Conservation (phyloP, 2,329 filamentous ascomycete genomes). For the Colletotrichum noveboracense region DNA sequence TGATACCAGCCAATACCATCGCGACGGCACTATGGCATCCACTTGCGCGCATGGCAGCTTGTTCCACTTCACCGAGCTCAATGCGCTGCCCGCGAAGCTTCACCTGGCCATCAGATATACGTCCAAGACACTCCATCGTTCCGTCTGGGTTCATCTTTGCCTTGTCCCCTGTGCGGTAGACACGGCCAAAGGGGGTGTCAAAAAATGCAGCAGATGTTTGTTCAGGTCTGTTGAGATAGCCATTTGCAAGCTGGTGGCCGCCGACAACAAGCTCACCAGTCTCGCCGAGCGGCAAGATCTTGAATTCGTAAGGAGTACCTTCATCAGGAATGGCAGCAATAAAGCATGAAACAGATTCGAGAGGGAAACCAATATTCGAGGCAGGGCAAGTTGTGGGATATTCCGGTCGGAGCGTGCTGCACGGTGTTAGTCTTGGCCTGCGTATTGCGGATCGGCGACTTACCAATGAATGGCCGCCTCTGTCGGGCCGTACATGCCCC, state of each 20-base stretch:
- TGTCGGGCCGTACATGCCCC: conserved; percentile 94
- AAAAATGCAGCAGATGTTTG: conserved; percentile 78
- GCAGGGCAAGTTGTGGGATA: not conserved
- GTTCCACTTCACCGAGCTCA: conserved; percentile 80
- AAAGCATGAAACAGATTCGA: conserved; percentile 83
- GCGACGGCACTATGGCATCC: conserved; percentile 72
- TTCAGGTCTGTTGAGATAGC: conserved; percentile 81
- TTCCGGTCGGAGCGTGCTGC: not conserved
- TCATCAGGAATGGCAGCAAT: conserved; percentile 59
- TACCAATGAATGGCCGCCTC: conserved; percentile 88
- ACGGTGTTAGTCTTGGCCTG: not conserved
- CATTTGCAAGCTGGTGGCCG: conserved; percentile 78
- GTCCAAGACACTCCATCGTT: conserved; percentile 81
- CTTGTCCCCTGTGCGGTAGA: conserved; percentile 89
- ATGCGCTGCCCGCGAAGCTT: conserved; percentile 86
- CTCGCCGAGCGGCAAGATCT: conserved; percentile 68
- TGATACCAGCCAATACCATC: conserved; percentile 67
- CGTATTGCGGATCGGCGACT: conserved; percentile 9
- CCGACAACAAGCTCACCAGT: conserved; percentile 83
- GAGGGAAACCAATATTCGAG: conserved; percentile 73
- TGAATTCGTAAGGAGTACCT: conserved; percentile 36
- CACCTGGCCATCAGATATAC: conserved; percentile 81
- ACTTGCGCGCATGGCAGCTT: conserved; percentile 65
- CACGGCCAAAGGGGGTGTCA: conserved; percentile 66
- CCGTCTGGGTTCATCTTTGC: conserved; percentile 72